These are phyloP conservation scores for Suhomyces ambrosiae DNA, from an alignment of 1,139 yeast species.

Conservation along the genomic window DNA sequence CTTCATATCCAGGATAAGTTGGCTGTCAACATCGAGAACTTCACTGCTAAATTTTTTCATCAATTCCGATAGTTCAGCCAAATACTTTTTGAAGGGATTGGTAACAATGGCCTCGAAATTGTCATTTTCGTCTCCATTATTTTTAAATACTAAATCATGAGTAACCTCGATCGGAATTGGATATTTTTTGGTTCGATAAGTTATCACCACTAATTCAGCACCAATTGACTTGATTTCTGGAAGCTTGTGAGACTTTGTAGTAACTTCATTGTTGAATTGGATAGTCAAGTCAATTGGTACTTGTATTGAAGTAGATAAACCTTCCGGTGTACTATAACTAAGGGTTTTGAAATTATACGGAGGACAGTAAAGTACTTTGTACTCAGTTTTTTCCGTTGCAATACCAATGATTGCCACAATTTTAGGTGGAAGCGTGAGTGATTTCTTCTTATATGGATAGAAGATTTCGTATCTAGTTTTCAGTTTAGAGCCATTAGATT, in stretches of 20 bases:
- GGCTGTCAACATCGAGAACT: conserved; percentile 18
- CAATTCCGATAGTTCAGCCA: conserved; percentile 17
- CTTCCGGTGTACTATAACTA: not conserved
- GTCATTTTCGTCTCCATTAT: conserved; percentile 19
- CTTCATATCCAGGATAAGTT: conserved; percentile 24
- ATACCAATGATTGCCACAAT: conserved; percentile 24
- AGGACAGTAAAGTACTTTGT: conserved; percentile 18
- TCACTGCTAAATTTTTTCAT: conserved; percentile 18
- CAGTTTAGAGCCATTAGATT: conserved; percentile 1
- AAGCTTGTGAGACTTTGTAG: conserved; percentile 15
- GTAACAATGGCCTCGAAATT: conserved; percentile 21
- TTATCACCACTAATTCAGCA: conserved; percentile 23
- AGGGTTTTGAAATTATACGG: conserved; percentile 8
- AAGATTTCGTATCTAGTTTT: conserved; percentile 15
- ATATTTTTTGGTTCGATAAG: conserved; percentile 25
- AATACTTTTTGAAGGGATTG: conserved; percentile 21
- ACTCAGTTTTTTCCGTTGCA: conserved; percentile 19
- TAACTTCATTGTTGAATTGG: conserved; percentile 5
- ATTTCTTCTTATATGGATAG: conserved; percentile 24
- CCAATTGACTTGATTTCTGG: conserved; percentile 24
- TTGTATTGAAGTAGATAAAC: conserved; percentile 9
- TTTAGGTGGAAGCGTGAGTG: conserved; percentile 24
- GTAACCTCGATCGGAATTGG: conserved; percentile 27
- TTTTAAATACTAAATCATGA: conserved; percentile 21
- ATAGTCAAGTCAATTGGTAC: conserved; percentile 19